Base-by-base conservation (phyloP, 2,329 filamentous ascomycete species). In the Macroventuria anomochaeta region DNA sequence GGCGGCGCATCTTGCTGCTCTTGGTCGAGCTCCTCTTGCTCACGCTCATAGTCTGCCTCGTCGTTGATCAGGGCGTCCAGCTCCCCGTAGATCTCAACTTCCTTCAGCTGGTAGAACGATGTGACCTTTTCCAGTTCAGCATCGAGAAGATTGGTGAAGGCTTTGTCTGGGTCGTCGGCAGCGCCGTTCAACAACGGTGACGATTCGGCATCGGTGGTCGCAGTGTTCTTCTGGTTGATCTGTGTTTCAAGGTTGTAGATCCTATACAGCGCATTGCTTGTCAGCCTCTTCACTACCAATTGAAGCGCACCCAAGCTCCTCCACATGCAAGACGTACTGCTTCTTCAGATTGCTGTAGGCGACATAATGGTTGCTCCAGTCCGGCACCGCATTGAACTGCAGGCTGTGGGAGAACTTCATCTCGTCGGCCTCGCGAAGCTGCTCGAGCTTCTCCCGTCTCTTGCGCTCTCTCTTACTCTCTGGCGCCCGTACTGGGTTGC, bases 371-470 rank as follows among this genome's bases (percentile, higher is more conserved):
- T 88, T 93, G 80, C 91, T 97, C 95, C 95, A 99, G 78, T 99
- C 95, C n/a, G 95, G 95, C 67, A 99, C 95, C 60, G 95, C 93
- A 80, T 99, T 99, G 80, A 99, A 99, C 81, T 99, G 95, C 67
- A 99, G 88, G 78, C 93, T 97, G 76, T 99, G 95, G 15, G 93
- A 97, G 83, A 99, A 99, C 88, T 97, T 97, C 95, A 99, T 99
- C 72, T 91, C 90, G 86, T 89, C 87, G 63, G 82, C 84, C 65
- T 87, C 81, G 66, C 90, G 85, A 68, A 93, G 86, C 82, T 85
- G 84, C 70, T 80, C 80, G 74, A 85, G 83, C 80, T 92, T 92
- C 74, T 83, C 80, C 63, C 77, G 76, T 69, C 81, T 78, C 75
- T 84, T 87, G 21, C 63, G 62, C 39, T 69, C 70, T 37, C 64